phyloP scores from a whole-genome alignment of 495 filamentous ascomycete genomes.

The Poronia punctata region DNA sequence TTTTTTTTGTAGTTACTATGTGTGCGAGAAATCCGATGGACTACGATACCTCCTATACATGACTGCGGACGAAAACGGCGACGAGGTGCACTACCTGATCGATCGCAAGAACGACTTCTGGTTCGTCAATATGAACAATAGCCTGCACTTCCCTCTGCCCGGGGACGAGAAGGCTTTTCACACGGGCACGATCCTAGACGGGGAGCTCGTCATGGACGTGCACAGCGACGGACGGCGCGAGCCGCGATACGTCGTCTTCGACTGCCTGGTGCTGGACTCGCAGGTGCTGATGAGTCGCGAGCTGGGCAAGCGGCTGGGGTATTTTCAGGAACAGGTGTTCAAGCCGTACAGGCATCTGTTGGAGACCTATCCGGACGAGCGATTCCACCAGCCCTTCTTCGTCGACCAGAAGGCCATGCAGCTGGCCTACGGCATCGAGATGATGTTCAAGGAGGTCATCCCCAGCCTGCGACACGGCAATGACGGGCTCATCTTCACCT shows the following conservation, averaged over 20 bases:
- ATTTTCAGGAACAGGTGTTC: constrained; percentile 72
- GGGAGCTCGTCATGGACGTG: constrained; percentile 82
- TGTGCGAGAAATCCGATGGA: constrained; percentile 97
- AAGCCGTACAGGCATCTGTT: constrained; percentile 72
- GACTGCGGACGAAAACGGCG: constrained; percentile 51
- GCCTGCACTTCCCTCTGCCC: constrained; percentile 72
- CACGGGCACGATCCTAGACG: constrained; percentile 76
- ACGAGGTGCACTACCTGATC: constrained; percentile 66
- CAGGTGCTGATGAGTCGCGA: constrained; percentile 64
- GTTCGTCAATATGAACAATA: constrained; percentile 50
- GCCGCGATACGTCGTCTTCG: constrained; percentile 84
- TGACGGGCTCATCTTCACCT: constrained; percentile 95
- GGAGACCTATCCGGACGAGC: constrained; percentile 60
- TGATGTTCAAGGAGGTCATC: constrained; percentile 82
- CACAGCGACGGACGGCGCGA: constrained; percentile 53
- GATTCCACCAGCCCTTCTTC: constrained; percentile 63
- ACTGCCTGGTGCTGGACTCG: constrained; percentile 78
- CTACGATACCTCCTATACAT: constrained; percentile 92
- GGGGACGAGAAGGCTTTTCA: constrained; percentile 62
- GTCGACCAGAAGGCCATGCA: constrained; percentile 83
- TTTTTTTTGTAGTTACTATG: constrained; percentile 60
- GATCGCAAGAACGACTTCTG: constrained; percentile 97
- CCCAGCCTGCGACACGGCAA: constrained; percentile 83
- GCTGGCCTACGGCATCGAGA: constrained; percentile 77
- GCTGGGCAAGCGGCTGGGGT: constrained; percentile 81